Base-by-base conservation (phyloP, 129 eudicot genomes). In the Pseudognaphalium luteoalbum region DNA sequence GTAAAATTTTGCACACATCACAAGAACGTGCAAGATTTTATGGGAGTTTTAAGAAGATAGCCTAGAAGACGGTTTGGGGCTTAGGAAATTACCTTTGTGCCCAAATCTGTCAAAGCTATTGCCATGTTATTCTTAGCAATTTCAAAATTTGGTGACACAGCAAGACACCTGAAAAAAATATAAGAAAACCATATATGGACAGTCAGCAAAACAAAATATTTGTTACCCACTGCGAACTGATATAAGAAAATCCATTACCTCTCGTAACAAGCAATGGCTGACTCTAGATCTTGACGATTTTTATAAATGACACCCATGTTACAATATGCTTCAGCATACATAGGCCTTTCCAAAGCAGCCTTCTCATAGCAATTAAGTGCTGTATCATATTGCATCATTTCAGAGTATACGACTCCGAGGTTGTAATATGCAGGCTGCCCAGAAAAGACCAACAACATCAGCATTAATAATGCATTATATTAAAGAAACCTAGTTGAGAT, bases 321-420 rank as follows among this genome's bases (percentile, higher is more conserved):
- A 87, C 99, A 94, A 81, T 87, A 94, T 85, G 99, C 97, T 88
- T 94, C 99, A 50, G 99, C 99, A 81, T 94, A 94, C 99, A 94
- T 91, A 17, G 99, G 99, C 71, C 97, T 84, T 78, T 88, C 99
- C 76, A 83, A 58, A 66, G 99, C 99, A 83, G 99, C 99, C 84
- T 86, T 94, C 81, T 94, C 99, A 73, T 91, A 94, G 85, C 97
- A 94, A 78, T 80, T 81, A 82, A 94, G 97, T 60, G 99, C 99
- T 73, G 87, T 84, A 77, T 94, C 99, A 84, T 94, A 94, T 87
- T 94, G 96, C 97, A 93, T 90, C 97, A 94, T 84, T 75, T 94
- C 98, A 52, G 97, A 91, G 81, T 91, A 91, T 76, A 94, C 97
- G 71, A 94, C 97, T 71, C 98, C 98, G 50, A 94, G 97, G 83